phyloP scores from a whole-genome alignment of 2,329 filamentous ascomycete species.

The Monosporascus ibericus region DNA sequence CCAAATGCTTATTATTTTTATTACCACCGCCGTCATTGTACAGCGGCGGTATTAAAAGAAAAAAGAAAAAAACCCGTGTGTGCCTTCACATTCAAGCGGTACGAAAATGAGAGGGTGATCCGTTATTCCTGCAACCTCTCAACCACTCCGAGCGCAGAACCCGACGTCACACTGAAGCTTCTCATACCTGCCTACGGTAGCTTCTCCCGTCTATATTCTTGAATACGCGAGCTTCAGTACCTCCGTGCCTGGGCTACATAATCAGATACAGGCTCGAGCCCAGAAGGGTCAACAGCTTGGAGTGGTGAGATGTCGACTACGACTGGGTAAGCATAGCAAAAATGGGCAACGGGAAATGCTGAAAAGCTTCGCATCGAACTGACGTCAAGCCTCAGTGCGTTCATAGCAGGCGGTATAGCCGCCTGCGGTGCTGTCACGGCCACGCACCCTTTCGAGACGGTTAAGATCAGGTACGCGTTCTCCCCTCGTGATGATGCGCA shows the following conservation, averaged over 20 bases:
- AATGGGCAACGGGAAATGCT: background rate
- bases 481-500: background rate
- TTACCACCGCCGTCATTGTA: background rate
- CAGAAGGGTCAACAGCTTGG: background rate
- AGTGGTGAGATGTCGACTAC: slow-evolving; percentile 13
- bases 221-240: background rate
- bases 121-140: background rate
- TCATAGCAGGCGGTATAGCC: slow-evolving; percentile 92
- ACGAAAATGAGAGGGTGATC: no score
- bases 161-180: background rate
- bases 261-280: background rate
- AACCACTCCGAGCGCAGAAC: background rate
- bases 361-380: slow-evolving; percentile 2
- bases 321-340: slow-evolving; percentile 16
- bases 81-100: no score
- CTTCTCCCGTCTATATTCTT: background rate
- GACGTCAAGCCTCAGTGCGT: slow-evolving; percentile 52
- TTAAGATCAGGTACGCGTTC: slow-evolving; percentile 80
- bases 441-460: slow-evolving; percentile 96
- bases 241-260: background rate
- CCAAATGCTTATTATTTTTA: background rate
- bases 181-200: background rate
- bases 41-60: background rate
- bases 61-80: no score
- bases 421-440: slow-evolving; percentile 96